These are phyloP conservation scores for Brassica carinata DNA, from an alignment of 345 rosid genomes.

Conservation along the genomic window DNA sequence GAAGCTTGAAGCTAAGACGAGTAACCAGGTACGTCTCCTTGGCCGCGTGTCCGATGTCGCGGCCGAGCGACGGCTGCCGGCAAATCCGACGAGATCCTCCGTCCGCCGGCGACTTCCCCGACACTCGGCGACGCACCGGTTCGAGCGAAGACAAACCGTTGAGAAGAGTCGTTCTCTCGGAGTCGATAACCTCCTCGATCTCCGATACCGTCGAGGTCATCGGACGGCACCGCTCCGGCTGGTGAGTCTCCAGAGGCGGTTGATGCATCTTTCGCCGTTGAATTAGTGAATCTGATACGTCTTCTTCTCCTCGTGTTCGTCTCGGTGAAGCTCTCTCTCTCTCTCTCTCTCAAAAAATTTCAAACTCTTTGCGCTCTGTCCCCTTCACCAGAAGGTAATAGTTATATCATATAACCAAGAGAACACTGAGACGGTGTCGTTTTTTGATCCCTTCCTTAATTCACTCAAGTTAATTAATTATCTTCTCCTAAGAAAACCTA, in stretches of 20 bases:
- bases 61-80: constrained; percentile 57
- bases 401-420: background rate
- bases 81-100: constrained; percentile 32
- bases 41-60: constrained; percentile 72
- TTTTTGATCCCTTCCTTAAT: background rate
- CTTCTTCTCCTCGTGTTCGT: background rate
- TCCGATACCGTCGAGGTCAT: constrained; percentile 36
- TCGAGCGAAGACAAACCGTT: constrained; percentile 19
- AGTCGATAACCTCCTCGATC: constrained; percentile 33
- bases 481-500: background rate
- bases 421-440: background rate
- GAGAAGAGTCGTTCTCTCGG: constrained; percentile 13
- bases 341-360: background rate
- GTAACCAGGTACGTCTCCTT: constrained; percentile 77
- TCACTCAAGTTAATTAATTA: background rate
- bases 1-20: constrained; percentile 70
- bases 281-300: constrained; percentile 8
- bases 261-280: constrained; percentile 14
- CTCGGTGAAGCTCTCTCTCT: background rate
- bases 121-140: constrained; percentile 42
- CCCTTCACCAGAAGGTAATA: background rate
- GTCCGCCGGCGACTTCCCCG: constrained; percentile 32
- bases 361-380: constrained; percentile 33
- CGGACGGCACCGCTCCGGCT: constrained; percentile 19
- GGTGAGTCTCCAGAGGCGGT: constrained; percentile 22